Evolutionary conservation across 2,329 filamentous ascomycete genomes (phyloP).

Genomic region (Xenoacremonium recifei): DNA sequence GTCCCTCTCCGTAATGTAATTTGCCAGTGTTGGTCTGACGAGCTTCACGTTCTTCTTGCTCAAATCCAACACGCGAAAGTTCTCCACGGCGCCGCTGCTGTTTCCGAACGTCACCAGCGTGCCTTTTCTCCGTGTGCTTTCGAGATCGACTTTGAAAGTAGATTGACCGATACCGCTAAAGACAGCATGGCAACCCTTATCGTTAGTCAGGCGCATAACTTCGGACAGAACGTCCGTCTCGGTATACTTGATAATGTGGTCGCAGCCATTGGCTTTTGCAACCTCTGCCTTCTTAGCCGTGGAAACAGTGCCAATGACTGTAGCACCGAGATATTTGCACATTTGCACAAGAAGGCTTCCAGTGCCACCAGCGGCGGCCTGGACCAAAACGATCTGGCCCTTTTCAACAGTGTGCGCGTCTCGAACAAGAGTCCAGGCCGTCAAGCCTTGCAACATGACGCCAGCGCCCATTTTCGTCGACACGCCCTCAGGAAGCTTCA

Average conservation of each 20-base stretch:
- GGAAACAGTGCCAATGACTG: conserved; percentile 1
- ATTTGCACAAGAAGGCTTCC: conserved; percentile 2
- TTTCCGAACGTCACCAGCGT: conserved; percentile 5
- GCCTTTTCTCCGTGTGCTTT: conserved; percentile 1
- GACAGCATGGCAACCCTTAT: conserved; percentile 3
- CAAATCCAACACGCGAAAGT: not conserved
- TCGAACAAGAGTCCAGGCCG: conserved; percentile 3
- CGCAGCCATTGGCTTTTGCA: not conserved
- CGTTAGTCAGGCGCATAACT: not conserved
- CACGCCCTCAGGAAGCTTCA: not conserved
- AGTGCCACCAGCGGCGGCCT: conserved; percentile 1
- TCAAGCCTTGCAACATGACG: conserved; percentile 2
- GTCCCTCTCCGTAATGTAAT: conserved; percentile 3
- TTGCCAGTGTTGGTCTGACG: conserved; percentile 4
- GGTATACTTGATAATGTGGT: conserved; percentile 3
- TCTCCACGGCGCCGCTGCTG: conserved; percentile 3
- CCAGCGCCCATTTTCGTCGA: conserved; percentile 1
- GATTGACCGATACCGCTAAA: conserved; percentile 3
- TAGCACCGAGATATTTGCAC: conserved; percentile 3
- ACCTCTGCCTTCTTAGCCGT: conserved; percentile 1
- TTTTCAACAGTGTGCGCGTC: conserved; percentile 1
- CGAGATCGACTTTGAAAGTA: not conserved
- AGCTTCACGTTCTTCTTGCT: conserved; percentile 5
- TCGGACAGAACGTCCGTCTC: not conserved
- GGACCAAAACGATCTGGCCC: not conserved